phyloP scores from a whole-genome alignment of 352 stramenopile genomes.

The Lagenidium giganteum region DNA sequence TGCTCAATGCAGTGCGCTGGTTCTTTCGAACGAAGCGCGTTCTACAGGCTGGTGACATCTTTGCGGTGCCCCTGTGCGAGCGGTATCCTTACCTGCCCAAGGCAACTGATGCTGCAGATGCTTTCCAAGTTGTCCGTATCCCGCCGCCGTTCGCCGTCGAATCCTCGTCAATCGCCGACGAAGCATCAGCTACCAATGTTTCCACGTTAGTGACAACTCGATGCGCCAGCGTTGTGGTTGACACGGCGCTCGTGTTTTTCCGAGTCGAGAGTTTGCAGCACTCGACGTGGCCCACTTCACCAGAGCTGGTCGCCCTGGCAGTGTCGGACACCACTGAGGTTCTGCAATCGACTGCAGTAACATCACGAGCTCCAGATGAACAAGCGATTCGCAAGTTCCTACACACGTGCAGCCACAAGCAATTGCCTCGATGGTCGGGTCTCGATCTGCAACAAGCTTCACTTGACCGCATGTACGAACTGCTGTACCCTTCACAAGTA shows the following conservation, averaged over 20 bases:
- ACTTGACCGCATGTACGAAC: constrained; percentile 49
- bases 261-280: constrained; percentile 65
- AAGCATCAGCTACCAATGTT: too few relatives aligned
- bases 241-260: constrained; percentile 75
- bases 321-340: constrained; percentile 63
- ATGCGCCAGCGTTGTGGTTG: constrained; percentile 14
- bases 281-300: constrained; percentile 21
- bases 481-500: constrained; percentile 62
- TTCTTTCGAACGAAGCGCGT: constrained; percentile 58
- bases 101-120: constrained; percentile 17
- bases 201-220: not conserved
- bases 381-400: constrained; percentile 45
- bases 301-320: constrained; percentile 29
- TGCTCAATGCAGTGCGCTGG: constrained; percentile 50
- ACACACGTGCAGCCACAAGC: too few relatives aligned
- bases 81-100: constrained; percentile 26
- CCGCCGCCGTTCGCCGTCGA: constrained; percentile 8
- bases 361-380: constrained; percentile 48
- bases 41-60: constrained; percentile 63
- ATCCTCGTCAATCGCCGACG: too few relatives aligned
- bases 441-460: constrained; percentile 27
- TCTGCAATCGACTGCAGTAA: constrained; percentile 51
- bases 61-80: constrained; percentile 54
- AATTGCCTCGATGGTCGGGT: too few relatives aligned
- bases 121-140: constrained; percentile 40